Evolutionary conservation across 768 basidiomycete genomes (phyloP).

Genomic region (Mycena vitilis): DNA sequence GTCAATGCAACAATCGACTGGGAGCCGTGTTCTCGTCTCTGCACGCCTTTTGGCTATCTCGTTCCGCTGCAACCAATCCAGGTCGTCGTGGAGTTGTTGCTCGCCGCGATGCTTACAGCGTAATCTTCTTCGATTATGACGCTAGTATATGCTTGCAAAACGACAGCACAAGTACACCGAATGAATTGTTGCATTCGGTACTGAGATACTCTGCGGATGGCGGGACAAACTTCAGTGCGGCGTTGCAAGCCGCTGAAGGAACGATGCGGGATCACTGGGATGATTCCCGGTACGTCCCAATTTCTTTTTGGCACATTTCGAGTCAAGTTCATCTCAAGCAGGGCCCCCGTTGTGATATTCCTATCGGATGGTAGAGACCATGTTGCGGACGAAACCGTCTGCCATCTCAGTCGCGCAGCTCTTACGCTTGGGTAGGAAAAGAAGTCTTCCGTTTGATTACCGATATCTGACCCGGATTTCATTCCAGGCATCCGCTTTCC

Average conservation of each 20-base stretch:
- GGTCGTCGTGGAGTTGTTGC: conserved; percentile 23
- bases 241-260: conserved; percentile 48
- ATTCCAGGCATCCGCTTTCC: conserved; percentile 61
- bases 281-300: conserved; percentile 53
- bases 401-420: conserved; percentile 55
- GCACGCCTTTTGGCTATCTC: conserved; percentile 66
- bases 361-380: conserved; percentile 63
- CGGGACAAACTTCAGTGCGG: conserved; percentile 58
- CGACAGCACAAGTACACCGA: conserved; percentile 59
- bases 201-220: conserved; percentile 45
- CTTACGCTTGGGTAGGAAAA: conserved; percentile 56
- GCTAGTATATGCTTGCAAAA: conserved; percentile 48
- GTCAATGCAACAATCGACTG: conserved; percentile 57
- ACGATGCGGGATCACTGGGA: conserved; percentile 63
- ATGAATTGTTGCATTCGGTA: conserved; percentile 54
- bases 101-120: conserved; percentile 67
- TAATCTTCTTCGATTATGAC: conserved; percentile 57
- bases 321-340: no score
- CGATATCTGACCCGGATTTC: background rate
- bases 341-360: conserved; percentile 65
- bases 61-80: conserved; percentile 50
- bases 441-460: background rate
- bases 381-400: conserved; percentile 50
- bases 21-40: conserved; percentile 71
- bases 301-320: background rate